Evolutionary conservation across 345 rosid species (phyloP), one percentile per base, ranked within the genome.

Genomic region (Corchorus olitorius): DNA sequence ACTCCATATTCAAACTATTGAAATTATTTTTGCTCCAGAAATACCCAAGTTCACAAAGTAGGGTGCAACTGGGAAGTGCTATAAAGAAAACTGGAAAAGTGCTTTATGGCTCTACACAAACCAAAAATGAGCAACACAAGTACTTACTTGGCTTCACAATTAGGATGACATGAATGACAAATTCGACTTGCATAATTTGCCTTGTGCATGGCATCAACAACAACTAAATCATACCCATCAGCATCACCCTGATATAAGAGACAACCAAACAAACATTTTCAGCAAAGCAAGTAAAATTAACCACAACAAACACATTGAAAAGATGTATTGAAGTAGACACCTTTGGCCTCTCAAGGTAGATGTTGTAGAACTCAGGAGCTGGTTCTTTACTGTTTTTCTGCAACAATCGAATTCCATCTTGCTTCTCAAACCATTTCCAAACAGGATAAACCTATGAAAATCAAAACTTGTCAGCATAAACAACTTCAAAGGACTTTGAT

Each of bases 391-490:
- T 94, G 82, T 94, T 90, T 83, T 94, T 92, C 84, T 97, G 99
- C 81, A 97, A 84, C 70, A 93, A 90, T 65, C 98, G 94, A 72
- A 97, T 97, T 62, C 98, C 99, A 88, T 97, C 99, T 87, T 97
- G 99, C 90, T 97, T 97, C 89, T 97, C 99, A 76, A 86, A 94
- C 99, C 99, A 97, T 86, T 90, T 97, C 99, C 99, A 97, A 48
- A 93, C 97, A 77, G 99, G 99, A 84, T 97, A 97, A 79, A 97
- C 98, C 99, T 97, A 76, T 68, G 58, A 82, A 79, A 78, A 70
- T 75, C 56, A 39, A 52, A 69, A 75, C 50, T 15, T 53, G 66
- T 80, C 69, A 75, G 61, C 53, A 73, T 53, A 50, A 74, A 15
- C 12, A 45, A 52, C 59, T 58, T 33, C 37, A 54, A 61, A 52